A percentile compares a stretch with the other conserved stretches of the same genome.
Evolutionary conservation across 306 rosid genomes (phyloP).

Genomic region (Prosopis cineraria): DNA sequence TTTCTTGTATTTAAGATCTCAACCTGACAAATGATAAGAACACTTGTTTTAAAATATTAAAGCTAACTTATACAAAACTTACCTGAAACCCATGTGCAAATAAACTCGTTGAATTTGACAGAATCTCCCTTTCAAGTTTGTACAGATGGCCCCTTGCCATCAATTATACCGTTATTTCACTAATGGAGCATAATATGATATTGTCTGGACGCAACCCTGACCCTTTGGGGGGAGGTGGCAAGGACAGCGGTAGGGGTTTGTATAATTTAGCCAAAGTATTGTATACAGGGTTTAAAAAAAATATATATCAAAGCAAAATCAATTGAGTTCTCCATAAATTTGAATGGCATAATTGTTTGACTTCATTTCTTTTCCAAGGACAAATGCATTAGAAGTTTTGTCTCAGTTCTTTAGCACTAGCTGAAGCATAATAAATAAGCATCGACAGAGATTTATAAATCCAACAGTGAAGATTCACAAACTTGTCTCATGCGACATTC

Average conservation of each 20-base stretch:
- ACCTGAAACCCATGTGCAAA: too few species aligned
- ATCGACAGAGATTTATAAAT: neutral
- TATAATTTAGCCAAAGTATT: too few species aligned
- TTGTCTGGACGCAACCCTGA: too few species aligned
- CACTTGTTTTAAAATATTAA: slow-evolving; percentile 1
- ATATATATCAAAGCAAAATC: neutral
- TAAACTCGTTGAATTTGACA: too few species aligned
- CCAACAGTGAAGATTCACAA: neutral
- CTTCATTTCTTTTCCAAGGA: neutral
- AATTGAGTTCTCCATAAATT: slow-evolving; percentile 6
- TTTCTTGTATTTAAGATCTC: neutral
- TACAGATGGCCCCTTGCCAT: too few species aligned
- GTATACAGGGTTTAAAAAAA: too few species aligned
- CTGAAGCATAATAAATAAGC: neutral
- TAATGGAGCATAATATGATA: too few species aligned
- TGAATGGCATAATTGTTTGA: neutral
- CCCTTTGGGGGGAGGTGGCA: too few species aligned
- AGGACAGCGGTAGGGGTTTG: too few species aligned
- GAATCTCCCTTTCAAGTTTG: too few species aligned
- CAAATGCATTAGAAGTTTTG: neutral
- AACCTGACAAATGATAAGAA: neutral
- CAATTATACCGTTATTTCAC: too few species aligned
- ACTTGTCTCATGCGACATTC: neutral
- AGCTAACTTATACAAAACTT: too few species aligned
- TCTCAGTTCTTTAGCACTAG: neutral